These are phyloP conservation scores for Rutstroemia sp. DNA, from an alignment of 2,329 filamentous ascomycete species.

Conservation along the genomic window DNA sequence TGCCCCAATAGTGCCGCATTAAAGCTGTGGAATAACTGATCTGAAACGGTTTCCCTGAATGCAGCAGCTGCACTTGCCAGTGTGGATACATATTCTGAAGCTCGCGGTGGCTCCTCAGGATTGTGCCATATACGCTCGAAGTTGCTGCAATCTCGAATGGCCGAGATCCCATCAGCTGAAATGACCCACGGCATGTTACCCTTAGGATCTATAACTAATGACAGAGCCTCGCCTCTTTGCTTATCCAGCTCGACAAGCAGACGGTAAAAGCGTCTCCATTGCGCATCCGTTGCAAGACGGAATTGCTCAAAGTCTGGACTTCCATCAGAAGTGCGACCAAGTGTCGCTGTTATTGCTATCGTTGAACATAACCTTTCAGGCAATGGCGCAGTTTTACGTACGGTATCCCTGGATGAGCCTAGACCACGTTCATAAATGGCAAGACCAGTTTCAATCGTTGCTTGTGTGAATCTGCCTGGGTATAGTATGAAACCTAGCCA, in stretches of 20 bases:
- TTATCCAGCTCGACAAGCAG: constrained; percentile 81
- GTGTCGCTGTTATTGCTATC: constrained; percentile 59
- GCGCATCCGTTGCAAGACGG: constrained; percentile 63
- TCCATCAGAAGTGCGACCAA: constrained; percentile 54
- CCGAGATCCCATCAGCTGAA: constrained; percentile 72
- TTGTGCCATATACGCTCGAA: constrained; percentile 74
- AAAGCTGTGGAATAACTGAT: constrained; percentile 61
- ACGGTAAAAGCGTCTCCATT: constrained; percentile 88
- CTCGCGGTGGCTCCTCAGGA: constrained; percentile 37
- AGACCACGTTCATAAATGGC: constrained; percentile 68
- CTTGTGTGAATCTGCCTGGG: constrained; percentile 72
- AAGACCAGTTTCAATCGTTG: constrained; percentile 77
- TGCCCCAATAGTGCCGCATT: constrained; percentile 62
- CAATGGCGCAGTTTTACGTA: constrained; percentile 47
- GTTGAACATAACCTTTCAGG: constrained; percentile 70
- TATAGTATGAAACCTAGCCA: constrained; percentile 81
- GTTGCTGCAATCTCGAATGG: constrained; percentile 70
- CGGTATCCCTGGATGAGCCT: constrained; percentile 34
- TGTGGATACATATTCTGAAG: constrained; percentile 47
- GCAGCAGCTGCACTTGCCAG: constrained; percentile 62
- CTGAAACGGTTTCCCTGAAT: constrained; percentile 64
- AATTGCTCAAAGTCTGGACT: constrained; percentile 71
- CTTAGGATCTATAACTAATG: constrained; percentile 65
- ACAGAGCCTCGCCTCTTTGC: constrained; percentile 73
- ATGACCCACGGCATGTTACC: constrained; percentile 75